A percentile compares a stretch with the other conserved stretches of the same genome.
phyloP scores from a whole-genome alignment of 1,284 basidiomycete genomes.

The Boletus holoroseus region DNA sequence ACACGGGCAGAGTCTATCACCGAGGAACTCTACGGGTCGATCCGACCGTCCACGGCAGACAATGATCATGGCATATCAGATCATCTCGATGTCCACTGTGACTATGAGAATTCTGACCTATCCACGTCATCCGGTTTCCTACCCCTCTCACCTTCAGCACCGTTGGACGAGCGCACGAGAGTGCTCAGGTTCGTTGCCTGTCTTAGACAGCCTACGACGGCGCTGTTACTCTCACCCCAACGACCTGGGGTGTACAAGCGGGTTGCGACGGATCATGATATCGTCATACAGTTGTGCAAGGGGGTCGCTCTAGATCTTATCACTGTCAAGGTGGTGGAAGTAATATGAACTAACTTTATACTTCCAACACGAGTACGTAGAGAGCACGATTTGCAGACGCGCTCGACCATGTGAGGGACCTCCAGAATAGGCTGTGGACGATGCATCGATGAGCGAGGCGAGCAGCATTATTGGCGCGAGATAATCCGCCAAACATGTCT shows the following conservation, averaged over 20 bases:
- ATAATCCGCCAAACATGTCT: not conserved
- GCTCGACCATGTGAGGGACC: not conserved
- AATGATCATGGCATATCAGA: not conserved
- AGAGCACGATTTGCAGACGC: not conserved
- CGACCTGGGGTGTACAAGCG: not conserved
- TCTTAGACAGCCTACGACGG: constrained; percentile 11
- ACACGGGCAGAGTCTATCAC: not conserved
- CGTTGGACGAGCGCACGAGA: not conserved
- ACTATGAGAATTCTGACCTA: too few relatives aligned
- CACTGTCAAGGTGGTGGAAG: not conserved
- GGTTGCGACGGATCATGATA: constrained; percentile 1
- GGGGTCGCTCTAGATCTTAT: not conserved
- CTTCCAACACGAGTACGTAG: not conserved
- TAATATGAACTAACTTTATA: not conserved
- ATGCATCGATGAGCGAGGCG: not conserved
- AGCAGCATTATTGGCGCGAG: not conserved
- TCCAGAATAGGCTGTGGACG: not conserved
- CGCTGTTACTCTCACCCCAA: constrained; percentile 6
- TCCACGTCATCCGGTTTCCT: not conserved
- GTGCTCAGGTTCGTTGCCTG: constrained; percentile 5
- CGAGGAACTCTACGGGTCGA: not conserved
- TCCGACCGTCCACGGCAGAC: not conserved
- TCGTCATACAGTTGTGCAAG: not conserved
- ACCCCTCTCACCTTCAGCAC: not conserved
- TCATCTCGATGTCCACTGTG: not conserved